phyloP scores from a whole-genome alignment of 148 eudicot species.

The Dysphania ambrosioides region DNA sequence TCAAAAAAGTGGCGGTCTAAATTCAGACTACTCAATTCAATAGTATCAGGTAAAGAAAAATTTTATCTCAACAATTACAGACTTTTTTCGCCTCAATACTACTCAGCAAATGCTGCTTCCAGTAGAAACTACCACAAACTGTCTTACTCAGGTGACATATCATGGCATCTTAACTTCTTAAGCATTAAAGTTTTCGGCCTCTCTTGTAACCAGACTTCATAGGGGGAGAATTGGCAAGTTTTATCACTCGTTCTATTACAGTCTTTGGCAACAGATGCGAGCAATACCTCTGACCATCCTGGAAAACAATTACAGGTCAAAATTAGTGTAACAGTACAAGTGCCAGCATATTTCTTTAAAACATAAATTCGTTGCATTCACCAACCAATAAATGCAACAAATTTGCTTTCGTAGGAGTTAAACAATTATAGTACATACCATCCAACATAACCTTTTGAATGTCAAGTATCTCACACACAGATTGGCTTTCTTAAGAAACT shows the following conservation, averaged over 20 bases:
- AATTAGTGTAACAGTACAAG: not conserved
- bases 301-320: conserved; percentile 9
- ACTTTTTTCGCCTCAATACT: not conserved
- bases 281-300: conserved; percentile 40
- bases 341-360: not conserved
- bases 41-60: not conserved
- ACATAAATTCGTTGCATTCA: not conserved
- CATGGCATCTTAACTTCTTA: not conserved
- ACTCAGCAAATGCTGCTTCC: not conserved
- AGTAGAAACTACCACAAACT: not conserved
- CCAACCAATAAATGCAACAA: too few species aligned
- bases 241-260: conserved; percentile 42
- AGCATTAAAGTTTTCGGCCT: conserved; percentile 1
- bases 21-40: conserved; percentile 5
- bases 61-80: not conserved
- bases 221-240: conserved; percentile 37
- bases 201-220: conserved; percentile 10
- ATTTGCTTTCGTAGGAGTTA: too few species aligned
- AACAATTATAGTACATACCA: too few species aligned
- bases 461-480: too few species aligned
- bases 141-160: not conserved
- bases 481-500: not conserved
- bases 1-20: not conserved
- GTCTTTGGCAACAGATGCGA: conserved; percentile 45
- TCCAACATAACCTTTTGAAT: too few species aligned